Percentiles rank a stretch among this genome's conserved stretches.
Conservation (phyloP, 75 land plant genomes). For the Picea sitchensis region DNA sequence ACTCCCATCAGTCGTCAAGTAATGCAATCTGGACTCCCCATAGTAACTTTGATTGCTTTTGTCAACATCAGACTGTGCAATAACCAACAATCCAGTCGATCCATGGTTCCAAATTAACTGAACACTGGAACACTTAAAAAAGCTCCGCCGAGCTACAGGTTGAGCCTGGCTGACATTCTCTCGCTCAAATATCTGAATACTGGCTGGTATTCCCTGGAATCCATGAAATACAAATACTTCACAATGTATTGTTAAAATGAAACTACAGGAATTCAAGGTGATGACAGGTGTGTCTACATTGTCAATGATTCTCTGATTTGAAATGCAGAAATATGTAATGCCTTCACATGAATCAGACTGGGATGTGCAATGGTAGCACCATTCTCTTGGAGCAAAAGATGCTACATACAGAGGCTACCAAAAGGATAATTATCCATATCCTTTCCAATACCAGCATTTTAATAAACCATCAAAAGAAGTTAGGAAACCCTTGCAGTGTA, state of each 20-base stretch:
- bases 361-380: neutral
- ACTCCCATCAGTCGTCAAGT: conserved; percentile 85
- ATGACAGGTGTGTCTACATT: neutral
- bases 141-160: conserved; percentile 82
- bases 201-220: conserved; percentile 88
- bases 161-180: conserved; percentile 48
- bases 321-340: neutral
- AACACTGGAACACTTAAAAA: conserved; percentile 80
- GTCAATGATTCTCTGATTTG: neutral
- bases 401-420: neutral
- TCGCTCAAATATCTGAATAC: conserved; percentile 76
- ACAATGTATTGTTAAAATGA: neutral
- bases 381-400: neutral
- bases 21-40: conserved; percentile 91
- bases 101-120: conserved; percentile 80
- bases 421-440: no score
- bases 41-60: conserved; percentile 98
- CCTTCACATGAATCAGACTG: neutral
- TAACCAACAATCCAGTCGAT: conserved; percentile 83
- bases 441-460: neutral
- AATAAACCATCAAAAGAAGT: neutral
- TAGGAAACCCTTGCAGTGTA: neutral
- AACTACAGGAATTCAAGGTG: neutral
- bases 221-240: conserved; percentile 5
- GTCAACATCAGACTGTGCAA: conserved; percentile 94